Evolutionary conservation across 1,284 basidiomycete genomes (phyloP), one percentile per base, ranked within the genome.

Genomic region (Microbotryum saponariae): DNA sequence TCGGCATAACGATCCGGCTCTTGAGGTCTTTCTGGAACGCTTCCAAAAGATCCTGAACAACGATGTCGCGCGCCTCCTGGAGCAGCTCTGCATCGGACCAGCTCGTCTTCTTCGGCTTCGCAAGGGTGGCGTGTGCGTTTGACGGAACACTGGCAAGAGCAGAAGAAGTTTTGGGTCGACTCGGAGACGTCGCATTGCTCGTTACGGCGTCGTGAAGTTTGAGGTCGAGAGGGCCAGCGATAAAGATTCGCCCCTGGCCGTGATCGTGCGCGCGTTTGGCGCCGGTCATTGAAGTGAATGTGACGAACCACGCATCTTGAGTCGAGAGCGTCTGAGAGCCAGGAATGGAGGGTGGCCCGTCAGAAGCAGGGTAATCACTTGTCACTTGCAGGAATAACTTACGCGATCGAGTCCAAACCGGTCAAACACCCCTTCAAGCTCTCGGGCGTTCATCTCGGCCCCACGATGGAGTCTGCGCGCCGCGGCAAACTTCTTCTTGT

Each of bases 21-120:
- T 80, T 79, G 37, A 91, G 78, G 69, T 91, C 89, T 74, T 82
- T 84, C 74, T 84, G 79, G 56, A 91, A 78, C 55, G 82, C 69
- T 4, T 72, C 75, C 62, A 77, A 77, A 50, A 92, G 77, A 71
- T 91, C 88, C 46, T 77, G 77, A 51, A 85, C 64, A 54, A 91
- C 82, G 54, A 83, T 75, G 64, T 80, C 78, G 66, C 81, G 79
- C 4, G 87, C 87, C 47, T 81, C 79, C 9, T 80, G 80, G 18
- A 86, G 75, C 42, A 88, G 76, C 70, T 87, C 86, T 4, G 46
- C 62, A 23, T 66, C 58, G 8, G 67, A 66, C 60, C 61, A 64
- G 45, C 31, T 48, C 42, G 76, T 76, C 5, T 82, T 80, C 12
- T 77, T 80, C 82, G 82, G 85, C 12, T 75, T 74, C 33, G 78